These are phyloP conservation scores for Aureococcus anophagefferens DNA, from an alignment of 108 stramenopile species.

Conservation along the genomic window DNA sequence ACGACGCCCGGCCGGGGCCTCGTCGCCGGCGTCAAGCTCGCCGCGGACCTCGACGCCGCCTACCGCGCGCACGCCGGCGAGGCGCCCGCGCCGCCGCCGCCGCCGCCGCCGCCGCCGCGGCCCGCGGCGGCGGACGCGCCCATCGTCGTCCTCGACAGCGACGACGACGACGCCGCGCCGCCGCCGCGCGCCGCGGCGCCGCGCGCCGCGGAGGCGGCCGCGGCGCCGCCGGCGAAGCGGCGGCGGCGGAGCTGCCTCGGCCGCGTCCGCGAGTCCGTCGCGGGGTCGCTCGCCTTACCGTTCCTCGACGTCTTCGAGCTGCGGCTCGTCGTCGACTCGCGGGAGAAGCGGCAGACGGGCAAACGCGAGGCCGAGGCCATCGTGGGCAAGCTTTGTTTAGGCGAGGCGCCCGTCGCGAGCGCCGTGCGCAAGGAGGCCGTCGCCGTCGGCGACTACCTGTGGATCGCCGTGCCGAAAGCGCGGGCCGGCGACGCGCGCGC, in stretches of 20 bases:
- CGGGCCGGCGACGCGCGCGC: background rate
- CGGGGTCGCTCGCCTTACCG: background rate
- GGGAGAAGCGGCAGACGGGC: background rate
- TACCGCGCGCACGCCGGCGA: too few species aligned
- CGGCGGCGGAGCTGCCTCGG: background rate
- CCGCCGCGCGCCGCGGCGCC: background rate
- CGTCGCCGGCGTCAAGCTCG: background rate
- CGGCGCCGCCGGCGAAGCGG: background rate
- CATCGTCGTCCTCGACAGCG: background rate
- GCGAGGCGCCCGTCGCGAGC: background rate
- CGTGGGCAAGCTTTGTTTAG: background rate
- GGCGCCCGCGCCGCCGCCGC: too few species aligned
- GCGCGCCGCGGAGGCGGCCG: too few species aligned
- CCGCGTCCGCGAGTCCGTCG: background rate
- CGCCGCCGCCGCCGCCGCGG: too few species aligned
- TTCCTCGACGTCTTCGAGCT: background rate
- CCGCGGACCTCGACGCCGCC: background rate
- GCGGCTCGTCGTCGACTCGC: background rate
- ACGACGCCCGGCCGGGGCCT: background rate
- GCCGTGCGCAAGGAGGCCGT: background rate
- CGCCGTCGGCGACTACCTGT: background rate
- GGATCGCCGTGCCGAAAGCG: background rate
- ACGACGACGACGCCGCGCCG: background rate
- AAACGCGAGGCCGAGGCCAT: background rate
- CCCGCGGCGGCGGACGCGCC: too few species aligned